These are phyloP conservation scores for Coemansia sp. DNA, from an alignment of 192 early-diverging fungal genomes.

Conservation along the genomic window DNA sequence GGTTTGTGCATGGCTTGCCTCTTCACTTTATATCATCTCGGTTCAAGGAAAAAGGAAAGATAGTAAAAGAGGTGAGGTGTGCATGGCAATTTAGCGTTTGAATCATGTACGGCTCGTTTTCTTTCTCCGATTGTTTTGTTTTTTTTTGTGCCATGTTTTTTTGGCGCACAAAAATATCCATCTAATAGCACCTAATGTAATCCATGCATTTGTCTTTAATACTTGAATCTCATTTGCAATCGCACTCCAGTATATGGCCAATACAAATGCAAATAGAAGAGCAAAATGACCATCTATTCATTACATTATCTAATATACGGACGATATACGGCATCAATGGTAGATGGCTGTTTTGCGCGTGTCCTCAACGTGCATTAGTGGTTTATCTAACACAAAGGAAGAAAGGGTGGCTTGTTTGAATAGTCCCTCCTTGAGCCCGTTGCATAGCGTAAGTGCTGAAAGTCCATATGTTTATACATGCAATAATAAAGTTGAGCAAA, in stretches of 20 bases:
- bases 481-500: too few species aligned
- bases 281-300: neutral
- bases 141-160: too few species aligned
- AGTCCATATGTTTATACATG: too few species aligned
- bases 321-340: neutral
- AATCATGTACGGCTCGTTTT: neutral
- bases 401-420: constrained; percentile 4
- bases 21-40: neutral
- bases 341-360: too few species aligned
- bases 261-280: neutral
- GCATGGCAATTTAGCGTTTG: neutral
- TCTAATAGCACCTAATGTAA: neutral
- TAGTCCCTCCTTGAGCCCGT: neutral
- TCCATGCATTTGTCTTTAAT: constrained; percentile 3
- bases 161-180: neutral
- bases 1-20: constrained; percentile 1
- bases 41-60: neutral
- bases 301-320: neutral
- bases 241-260: neutral
- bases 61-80: too few species aligned
- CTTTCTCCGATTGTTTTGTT: neutral
- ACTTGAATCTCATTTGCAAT: neutral
- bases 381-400: neutral
- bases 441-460: too few species aligned
- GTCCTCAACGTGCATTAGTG: too few species aligned